phyloP scores from a whole-genome alignment of 1,284 basidiomycete genomes.

The Cronartium quercuum region DNA sequence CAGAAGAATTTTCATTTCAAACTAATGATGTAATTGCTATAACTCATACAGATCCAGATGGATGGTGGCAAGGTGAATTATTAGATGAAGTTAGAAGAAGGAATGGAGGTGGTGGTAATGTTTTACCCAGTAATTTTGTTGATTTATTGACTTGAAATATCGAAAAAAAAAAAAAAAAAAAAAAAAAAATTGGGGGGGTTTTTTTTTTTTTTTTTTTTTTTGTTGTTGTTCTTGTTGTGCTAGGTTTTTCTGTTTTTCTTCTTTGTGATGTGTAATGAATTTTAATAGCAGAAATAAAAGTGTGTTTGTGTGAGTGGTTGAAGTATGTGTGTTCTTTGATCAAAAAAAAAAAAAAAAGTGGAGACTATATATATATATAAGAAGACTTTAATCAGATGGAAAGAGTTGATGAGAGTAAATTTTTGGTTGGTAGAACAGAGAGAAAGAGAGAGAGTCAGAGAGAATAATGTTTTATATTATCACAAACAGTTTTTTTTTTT shows the following conservation, averaged over 20 bases:
- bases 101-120: conserved; percentile 60
- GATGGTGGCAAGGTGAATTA: conserved; percentile 81
- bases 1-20: conserved; percentile 81
- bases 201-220: neutral
- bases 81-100: conserved; percentile 71
- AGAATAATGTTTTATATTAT: too few species aligned
- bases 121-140: conserved; percentile 84
- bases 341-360: neutral
- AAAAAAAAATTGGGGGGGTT: neutral
- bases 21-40: conserved; percentile 86
- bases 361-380: neutral
- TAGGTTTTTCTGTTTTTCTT: neutral
- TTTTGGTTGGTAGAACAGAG: neutral
- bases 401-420: neutral
- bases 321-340: neutral
- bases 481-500: too few species aligned
- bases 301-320: neutral
- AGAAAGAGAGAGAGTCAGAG: neutral
- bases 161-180: neutral
- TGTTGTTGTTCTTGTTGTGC: neutral
- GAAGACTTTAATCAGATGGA: neutral
- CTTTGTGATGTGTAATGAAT: neutral
- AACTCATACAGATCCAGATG: conserved; percentile 81
- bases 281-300: neutral
- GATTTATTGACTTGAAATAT: conserved; percentile 12